Evolutionary conservation across 805 yeast genomes (phyloP), one percentile per base, ranked within the genome.

Genomic region (Limtongia smithiae): DNA sequence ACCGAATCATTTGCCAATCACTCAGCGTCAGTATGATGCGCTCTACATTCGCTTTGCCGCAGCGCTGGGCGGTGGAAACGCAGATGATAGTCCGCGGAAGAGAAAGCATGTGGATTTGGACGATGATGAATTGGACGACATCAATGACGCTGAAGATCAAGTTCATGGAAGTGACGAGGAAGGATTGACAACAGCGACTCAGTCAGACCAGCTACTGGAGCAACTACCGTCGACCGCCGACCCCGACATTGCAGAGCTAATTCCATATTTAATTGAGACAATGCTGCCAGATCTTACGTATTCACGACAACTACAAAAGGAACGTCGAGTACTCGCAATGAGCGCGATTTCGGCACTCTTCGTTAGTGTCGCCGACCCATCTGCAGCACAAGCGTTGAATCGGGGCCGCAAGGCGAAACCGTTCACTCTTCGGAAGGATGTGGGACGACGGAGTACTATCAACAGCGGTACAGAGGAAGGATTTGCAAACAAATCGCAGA

Each of bases 1-100:
- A 21, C 45, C 50, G 15, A 49, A 40, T 28, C 48, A 36, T 15
- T 21, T 45, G 35, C 57, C 53, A 33, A 25, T 46, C 14, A 2
- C 51, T 2, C 30, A n/a, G 37, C 44, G 30, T 24, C 54, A 41
- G 37, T 52, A 52, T 28, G 40, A 30, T 8, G 35, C 32, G 30
- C 41, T 52, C 27, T 46, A 35, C 33, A 34, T 30, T 21, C 30
- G 32, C 17, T 52, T 52, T 39, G 44, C 22, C 14, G 9, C 27
- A 17, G 32, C 20, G n/a, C n/a, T n/a, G n/a, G n/a, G n/a, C n/a
- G n/a, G n/a, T n/a, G n/a, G n/a, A n/a, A n/a, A n/a, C n/a, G n/a
- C n/a, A n/a, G n/a, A n/a, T n/a, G n/a, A n/a, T n/a, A n/a, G n/a
- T n/a, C n/a, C n/a, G n/a, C n/a, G n/a, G n/a, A n/a, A n/a, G n/a